These are phyloP conservation scores for Fusarium proliferatum DNA, from an alignment of 2,329 filamentous ascomycete species.

Conservation along the genomic window DNA sequence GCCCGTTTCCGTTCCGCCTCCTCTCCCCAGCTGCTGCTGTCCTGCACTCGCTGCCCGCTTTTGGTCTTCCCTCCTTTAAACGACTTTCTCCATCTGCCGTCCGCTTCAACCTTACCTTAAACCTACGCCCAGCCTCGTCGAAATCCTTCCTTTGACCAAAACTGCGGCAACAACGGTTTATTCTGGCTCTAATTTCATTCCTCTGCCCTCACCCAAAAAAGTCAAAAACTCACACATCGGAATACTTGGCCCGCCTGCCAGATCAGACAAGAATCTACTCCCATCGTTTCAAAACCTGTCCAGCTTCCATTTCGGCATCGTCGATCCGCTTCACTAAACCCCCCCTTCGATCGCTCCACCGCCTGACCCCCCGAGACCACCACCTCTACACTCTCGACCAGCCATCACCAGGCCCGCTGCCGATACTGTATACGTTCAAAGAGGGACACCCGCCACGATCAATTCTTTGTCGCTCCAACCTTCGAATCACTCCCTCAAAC, in stretches of 20 bases:
- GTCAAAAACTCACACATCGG: slow-evolving; percentile 10
- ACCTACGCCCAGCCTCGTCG: slow-evolving; percentile 35
- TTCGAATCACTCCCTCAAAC: slow-evolving; percentile 11
- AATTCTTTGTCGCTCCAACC: slow-evolving; percentile 11
- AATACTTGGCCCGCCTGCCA: slow-evolving; percentile 35
- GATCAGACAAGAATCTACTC: slow-evolving; percentile 4
- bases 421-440: slow-evolving; percentile 8
- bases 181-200: slow-evolving; percentile 14
- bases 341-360: slow-evolving; percentile 45
- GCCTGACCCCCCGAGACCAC: slow-evolving; percentile 39
- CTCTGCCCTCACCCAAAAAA: not conserved
- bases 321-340: slow-evolving; percentile 37
- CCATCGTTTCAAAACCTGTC: not conserved
- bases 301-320: slow-evolving; percentile 18
- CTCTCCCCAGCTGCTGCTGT: slow-evolving; percentile 1
- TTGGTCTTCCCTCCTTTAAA: slow-evolving; percentile 34
- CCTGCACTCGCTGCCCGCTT: not conserved
- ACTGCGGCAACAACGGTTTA: slow-evolving; percentile 15
- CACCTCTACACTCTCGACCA: slow-evolving; percentile 21
- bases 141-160: slow-evolving; percentile 12
- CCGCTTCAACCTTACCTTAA: slow-evolving; percentile 31
- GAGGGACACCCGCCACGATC: slow-evolving; percentile 12
- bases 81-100: slow-evolving; percentile 35
- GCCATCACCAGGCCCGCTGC: slow-evolving; percentile 29
- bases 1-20: slow-evolving; percentile 28